phyloP scores from a whole-genome alignment of 441 rosid species.

The Erodium trifolium region DNA sequence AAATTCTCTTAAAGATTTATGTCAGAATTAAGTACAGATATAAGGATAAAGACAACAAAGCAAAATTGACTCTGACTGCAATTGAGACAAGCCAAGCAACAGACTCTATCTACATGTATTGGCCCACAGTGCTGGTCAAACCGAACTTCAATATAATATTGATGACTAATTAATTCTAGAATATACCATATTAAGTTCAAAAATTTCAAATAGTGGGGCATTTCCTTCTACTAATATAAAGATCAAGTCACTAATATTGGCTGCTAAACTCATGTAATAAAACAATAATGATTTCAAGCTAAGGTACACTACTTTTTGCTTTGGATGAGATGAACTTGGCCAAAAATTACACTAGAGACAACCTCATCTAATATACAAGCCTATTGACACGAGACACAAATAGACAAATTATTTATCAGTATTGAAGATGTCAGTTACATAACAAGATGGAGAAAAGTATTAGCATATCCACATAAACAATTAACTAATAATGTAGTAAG shows the following conservation, averaged over 20 bases:
- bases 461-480: background rate
- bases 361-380: background rate
- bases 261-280: background rate
- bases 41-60: slow-evolving; percentile 1
- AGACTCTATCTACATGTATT: background rate
- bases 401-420: background rate
- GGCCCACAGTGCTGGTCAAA: background rate
- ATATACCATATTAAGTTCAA: background rate
- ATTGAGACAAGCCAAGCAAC: slow-evolving; percentile 4
- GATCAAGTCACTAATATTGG: background rate
- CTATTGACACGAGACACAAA: slow-evolving; percentile 2
- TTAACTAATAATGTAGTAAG: slow-evolving; percentile 2
- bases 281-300: background rate
- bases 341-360: background rate
- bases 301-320: slow-evolving; percentile 6
- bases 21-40: background rate
- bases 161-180: slow-evolving; percentile 1
- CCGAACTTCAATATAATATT: background rate
- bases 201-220: background rate
- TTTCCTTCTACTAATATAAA: background rate
- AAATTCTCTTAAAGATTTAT: background rate
- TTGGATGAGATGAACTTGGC: background rate
- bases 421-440: background rate
- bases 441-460: background rate
- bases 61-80: slow-evolving; percentile 2